Evolutionary conservation across 805 yeast species (phyloP).

Genomic region (Myxozyma udenii): DNA sequence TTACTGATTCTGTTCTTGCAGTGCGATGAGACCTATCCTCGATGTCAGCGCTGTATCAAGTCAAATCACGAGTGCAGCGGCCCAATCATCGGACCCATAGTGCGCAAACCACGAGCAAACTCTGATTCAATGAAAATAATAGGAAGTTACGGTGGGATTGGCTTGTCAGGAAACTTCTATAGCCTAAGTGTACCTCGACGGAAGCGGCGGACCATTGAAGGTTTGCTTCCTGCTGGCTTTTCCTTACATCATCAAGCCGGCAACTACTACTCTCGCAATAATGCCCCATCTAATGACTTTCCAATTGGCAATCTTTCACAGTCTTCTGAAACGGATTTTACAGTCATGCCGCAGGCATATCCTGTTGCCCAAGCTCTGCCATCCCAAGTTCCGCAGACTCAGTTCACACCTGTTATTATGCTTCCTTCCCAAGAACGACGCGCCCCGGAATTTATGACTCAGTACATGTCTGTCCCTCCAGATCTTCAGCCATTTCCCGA

Average conservation of each 20-base stretch:
- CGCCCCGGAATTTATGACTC: background rate
- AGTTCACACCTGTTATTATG: no score
- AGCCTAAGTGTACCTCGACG: background rate
- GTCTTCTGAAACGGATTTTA: no score
- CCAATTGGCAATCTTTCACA: no score
- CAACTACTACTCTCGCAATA: no score
- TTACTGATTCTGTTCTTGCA: background rate
- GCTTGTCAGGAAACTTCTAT: background rate
- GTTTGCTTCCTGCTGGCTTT: background rate
- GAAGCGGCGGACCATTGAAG: background rate
- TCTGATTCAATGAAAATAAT: background rate
- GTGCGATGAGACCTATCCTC: constrained; percentile 26
- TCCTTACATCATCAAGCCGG: no score
- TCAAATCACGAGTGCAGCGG: constrained; percentile 16
- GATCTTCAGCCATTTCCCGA: constrained; percentile 14
- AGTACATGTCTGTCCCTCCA: constrained; percentile 7
- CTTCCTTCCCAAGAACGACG: background rate
- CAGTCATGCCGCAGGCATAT: no score
- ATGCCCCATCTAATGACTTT: no score
- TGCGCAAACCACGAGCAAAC: constrained; percentile 6
- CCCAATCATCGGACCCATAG: constrained; percentile 10
- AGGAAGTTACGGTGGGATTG: background rate
- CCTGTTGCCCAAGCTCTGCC: no score
- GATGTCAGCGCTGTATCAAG: constrained; percentile 15
- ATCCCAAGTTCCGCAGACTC: no score